These are phyloP conservation scores for Lentinula sp. DNA, from an alignment of 768 basidiomycete genomes.

Conservation along the genomic window DNA sequence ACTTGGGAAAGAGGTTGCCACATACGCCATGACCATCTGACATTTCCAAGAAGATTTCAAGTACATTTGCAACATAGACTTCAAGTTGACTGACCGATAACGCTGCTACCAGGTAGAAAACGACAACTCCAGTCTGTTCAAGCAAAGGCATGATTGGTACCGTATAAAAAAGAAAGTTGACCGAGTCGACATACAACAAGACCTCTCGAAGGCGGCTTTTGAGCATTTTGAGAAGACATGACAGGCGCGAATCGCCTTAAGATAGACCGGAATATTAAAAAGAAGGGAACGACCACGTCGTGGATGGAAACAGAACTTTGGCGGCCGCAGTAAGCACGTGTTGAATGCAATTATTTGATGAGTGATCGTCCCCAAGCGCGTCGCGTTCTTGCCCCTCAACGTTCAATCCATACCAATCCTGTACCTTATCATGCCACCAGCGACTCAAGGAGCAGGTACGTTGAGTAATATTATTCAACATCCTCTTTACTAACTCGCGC, in stretches of 20 bases:
- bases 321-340: background rate
- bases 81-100: slow-evolving; percentile 57
- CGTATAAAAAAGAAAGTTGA: background rate
- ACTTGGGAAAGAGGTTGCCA: slow-evolving; percentile 5
- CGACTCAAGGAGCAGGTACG: slow-evolving; percentile 34
- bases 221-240: slow-evolving; percentile 23
- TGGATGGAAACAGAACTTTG: slow-evolving; percentile 1
- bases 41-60: background rate
- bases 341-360: background rate
- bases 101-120: slow-evolving; percentile 87
- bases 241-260: background rate
- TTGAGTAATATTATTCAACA: background rate
- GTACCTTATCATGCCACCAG: slow-evolving; percentile 20
- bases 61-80: background rate
- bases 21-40: slow-evolving; percentile 89
- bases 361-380: background rate
- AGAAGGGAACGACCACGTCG: background rate
- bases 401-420: background rate
- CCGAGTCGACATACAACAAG: slow-evolving; percentile 34
- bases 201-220: slow-evolving; percentile 30
- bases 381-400: background rate
- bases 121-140: slow-evolving; percentile 64
- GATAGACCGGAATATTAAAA: background rate
- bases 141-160: slow-evolving; percentile 3
- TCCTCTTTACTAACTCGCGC: slow-evolving; percentile 5